These are phyloP conservation scores for Colletotrichum navitas DNA, from an alignment of 2,329 filamentous ascomycete species.

Conservation along the genomic window DNA sequence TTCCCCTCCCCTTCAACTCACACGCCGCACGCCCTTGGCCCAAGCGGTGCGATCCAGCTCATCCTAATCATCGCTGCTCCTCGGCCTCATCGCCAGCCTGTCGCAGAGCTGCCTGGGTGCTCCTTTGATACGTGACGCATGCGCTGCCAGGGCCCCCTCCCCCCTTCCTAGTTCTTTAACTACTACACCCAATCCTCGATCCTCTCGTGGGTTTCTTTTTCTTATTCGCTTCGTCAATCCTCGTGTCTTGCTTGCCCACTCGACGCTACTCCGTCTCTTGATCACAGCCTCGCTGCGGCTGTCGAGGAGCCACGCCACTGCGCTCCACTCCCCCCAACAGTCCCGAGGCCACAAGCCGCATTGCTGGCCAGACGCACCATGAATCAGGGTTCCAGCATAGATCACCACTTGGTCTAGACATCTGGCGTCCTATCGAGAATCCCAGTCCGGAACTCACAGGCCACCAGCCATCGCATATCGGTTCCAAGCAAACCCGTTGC, in stretches of 20 bases:
- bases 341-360: slow-evolving; percentile 45
- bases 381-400: slow-evolving; percentile 45
- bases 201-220: slow-evolving; percentile 29
- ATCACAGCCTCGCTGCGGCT: slow-evolving; percentile 21
- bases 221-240: slow-evolving; percentile 22
- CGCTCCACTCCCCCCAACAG: slow-evolving; percentile 18
- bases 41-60: slow-evolving; percentile 34
- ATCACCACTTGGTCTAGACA: slow-evolving; percentile 42
- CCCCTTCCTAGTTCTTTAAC: slow-evolving; percentile 39
- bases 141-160: slow-evolving; percentile 38
- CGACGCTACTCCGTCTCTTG: slow-evolving; percentile 18
- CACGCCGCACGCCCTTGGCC: slow-evolving; percentile 14
- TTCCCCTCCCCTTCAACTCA: not conserved
- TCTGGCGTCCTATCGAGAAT: slow-evolving; percentile 34
- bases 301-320: slow-evolving; percentile 26
- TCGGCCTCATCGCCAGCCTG: slow-evolving; percentile 38
- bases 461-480: slow-evolving; percentile 10
- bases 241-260: slow-evolving; percentile 28
- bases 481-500: slow-evolving; percentile 26
- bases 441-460: slow-evolving; percentile 17
- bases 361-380: slow-evolving; percentile 52
- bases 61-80: slow-evolving; percentile 36
- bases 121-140: slow-evolving; percentile 44
- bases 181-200: slow-evolving; percentile 38
- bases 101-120: slow-evolving; percentile 41